Evolutionary conservation across 2,329 filamentous ascomycete genomes (phyloP).

Genomic region (Phaeoacremonium minimum): DNA sequence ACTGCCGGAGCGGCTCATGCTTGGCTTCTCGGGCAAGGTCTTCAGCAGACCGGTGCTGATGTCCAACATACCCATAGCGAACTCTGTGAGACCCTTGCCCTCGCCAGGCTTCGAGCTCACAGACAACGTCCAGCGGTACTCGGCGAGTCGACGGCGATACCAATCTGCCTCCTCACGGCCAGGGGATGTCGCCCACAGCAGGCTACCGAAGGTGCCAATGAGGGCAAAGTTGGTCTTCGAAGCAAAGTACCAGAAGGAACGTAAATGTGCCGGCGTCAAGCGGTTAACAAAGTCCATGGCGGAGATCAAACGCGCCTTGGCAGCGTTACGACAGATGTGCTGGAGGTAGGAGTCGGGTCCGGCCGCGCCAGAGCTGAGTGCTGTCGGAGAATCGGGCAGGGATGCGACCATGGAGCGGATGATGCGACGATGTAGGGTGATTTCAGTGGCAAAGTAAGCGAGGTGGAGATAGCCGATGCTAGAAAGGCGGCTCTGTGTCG

Average conservation of each 20-base stretch:
- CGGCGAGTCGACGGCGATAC: constrained; percentile 77
- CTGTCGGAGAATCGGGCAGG: constrained; percentile 24
- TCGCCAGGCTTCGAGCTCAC: constrained; percentile 73
- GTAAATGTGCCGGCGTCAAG: constrained; percentile 77
- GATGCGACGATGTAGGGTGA: constrained; percentile 86
- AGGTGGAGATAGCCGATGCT: constrained; percentile 79
- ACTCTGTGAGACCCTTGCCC: constrained; percentile 55
- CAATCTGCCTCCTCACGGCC: constrained; percentile 88
- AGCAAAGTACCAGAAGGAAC: constrained; percentile 90
- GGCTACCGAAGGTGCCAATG: constrained; percentile 87
- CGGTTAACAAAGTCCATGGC: constrained; percentile 98
- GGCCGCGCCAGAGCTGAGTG: no score
- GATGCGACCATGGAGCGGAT: constrained; percentile 68
- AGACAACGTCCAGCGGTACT: constrained; percentile 91
- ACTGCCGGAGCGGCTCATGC: constrained; percentile 53
- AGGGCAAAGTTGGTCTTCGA: constrained; percentile 89
- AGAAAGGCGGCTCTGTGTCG: constrained; percentile 41
- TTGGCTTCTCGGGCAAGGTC: constrained; percentile 67
- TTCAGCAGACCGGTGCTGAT: constrained; percentile 66
- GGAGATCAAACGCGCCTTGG: constrained; percentile 89
- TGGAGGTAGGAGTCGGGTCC: constrained; percentile 69
- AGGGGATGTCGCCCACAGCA: constrained; percentile 85
- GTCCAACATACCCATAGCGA: constrained; percentile 75
- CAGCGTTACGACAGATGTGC: constrained; percentile 88
- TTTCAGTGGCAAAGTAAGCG: constrained; percentile 90